Evolutionary conservation across 2,329 filamentous ascomycete genomes (phyloP).

Genomic region (Hypoxylon sp.): DNA sequence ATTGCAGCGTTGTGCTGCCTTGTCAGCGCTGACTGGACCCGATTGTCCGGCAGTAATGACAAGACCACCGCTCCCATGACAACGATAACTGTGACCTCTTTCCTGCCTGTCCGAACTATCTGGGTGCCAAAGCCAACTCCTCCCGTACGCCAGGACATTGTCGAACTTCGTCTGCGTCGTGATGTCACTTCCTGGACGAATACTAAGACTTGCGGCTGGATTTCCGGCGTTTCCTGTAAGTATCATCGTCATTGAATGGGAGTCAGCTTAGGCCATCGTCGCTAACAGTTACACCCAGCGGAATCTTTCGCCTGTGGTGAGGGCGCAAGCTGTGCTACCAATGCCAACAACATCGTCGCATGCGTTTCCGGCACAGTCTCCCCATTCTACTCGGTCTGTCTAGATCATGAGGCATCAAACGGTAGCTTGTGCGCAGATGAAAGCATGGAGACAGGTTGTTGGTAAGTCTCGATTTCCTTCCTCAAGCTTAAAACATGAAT

Average conservation of each 20-base stretch:
- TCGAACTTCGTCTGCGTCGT: no score
- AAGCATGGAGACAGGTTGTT: constrained; percentile 56
- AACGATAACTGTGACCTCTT: constrained; percentile 41
- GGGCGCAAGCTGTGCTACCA: constrained; percentile 52
- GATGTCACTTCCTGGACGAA: constrained; percentile 47
- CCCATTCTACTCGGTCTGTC: constrained; percentile 56
- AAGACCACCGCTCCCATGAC: constrained; percentile 30
- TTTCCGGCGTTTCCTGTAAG: constrained; percentile 51
- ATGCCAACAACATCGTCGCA: constrained; percentile 55
- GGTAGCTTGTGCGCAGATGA: constrained; percentile 51
- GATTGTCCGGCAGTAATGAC: constrained; percentile 46
- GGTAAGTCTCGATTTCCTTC: constrained; percentile 49
- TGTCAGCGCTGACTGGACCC: constrained; percentile 46
- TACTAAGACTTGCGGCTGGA: constrained; percentile 52
- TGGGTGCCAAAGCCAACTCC: no score
- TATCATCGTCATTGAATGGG: constrained; percentile 9
- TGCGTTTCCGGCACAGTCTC: constrained; percentile 53
- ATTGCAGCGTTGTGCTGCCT: constrained; percentile 37
- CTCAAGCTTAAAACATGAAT: neutral
- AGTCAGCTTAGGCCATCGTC: neutral
- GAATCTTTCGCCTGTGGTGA: constrained; percentile 46
- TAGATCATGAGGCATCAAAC: constrained; percentile 54
- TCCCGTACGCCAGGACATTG: no score
- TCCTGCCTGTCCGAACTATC: neutral
- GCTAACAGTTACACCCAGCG: constrained; percentile 42